Conservation (phyloP, 2,329 filamentous ascomycete species). For the Seiridium cupressi region DNA sequence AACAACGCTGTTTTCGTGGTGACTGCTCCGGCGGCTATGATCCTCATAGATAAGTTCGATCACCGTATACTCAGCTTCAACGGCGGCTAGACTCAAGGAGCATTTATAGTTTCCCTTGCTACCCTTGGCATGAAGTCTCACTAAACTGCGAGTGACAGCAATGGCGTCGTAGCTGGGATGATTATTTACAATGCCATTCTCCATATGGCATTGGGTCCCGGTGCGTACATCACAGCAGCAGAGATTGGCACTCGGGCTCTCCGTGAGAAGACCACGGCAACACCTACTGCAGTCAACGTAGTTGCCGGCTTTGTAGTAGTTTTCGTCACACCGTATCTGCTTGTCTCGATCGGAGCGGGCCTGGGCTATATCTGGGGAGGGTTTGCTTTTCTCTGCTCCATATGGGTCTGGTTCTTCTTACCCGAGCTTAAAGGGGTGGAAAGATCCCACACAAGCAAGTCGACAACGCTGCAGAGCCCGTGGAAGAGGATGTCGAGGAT, state of each 20-base stretch:
- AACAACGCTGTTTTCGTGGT: slow-evolving; percentile 16
- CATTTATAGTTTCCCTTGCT: slow-evolving; percentile 13
- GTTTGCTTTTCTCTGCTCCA: slow-evolving; percentile 2
- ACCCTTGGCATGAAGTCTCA: neutral
- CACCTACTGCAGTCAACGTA: slow-evolving; percentile 17
- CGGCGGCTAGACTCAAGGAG: slow-evolving; percentile 12
- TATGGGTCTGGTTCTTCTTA: slow-evolving; percentile 13
- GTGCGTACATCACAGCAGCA: slow-evolving; percentile 17
- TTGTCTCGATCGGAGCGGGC: slow-evolving; percentile 10
- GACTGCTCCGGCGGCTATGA: slow-evolving; percentile 12
- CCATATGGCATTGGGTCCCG: slow-evolving; percentile 13
- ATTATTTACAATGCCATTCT: neutral
- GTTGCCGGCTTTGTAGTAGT: slow-evolving; percentile 18
- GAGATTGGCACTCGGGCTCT: slow-evolving; percentile 15
- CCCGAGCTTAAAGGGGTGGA: slow-evolving; percentile 13
- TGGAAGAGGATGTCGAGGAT: no score
- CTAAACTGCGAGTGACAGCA: neutral
- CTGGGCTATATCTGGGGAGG: slow-evolving; percentile 14
- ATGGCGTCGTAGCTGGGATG: neutral
- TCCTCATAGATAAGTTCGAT: slow-evolving; percentile 13
- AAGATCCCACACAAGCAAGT: neutral
- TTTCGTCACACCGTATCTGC: slow-evolving; percentile 15
- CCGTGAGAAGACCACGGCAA: slow-evolving; percentile 18
- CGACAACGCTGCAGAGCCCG: no score
- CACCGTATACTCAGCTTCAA: slow-evolving; percentile 12